These are phyloP conservation scores for Mycena haematopus DNA, from an alignment of 768 basidiomycete genomes.

Conservation along the genomic window DNA sequence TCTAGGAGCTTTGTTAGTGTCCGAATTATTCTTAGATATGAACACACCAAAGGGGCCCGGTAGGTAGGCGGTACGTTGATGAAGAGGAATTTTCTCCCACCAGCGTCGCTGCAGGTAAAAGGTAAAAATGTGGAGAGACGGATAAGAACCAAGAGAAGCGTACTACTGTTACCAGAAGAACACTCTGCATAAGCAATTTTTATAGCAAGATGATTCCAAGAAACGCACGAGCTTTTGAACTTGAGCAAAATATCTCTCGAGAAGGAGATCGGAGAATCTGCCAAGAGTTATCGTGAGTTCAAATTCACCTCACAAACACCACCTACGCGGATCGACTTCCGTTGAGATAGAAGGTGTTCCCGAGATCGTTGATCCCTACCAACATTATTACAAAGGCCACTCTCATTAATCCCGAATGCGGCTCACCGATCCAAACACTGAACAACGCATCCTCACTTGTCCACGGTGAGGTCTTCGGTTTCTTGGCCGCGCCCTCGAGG, in stretches of 20 bases:
- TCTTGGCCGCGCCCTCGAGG: slow-evolving; percentile 49
- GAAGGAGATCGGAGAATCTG: slow-evolving; percentile 56
- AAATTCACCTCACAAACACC: not conserved
- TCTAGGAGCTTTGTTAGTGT: slow-evolving; percentile 39
- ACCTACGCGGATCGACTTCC: slow-evolving; percentile 58
- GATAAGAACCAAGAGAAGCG: not conserved
- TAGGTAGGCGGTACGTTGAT: slow-evolving; percentile 49
- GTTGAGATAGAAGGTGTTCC: slow-evolving; percentile 54
- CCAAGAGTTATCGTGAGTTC: not conserved
- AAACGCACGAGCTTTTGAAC: slow-evolving; percentile 53
- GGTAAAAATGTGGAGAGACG: not conserved
- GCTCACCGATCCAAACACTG: slow-evolving; percentile 61
- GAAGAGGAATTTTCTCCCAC: slow-evolving; percentile 64
- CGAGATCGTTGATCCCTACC: slow-evolving; percentile 67
- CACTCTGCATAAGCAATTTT: no score
- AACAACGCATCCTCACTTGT: slow-evolving; percentile 62
- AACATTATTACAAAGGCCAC: not conserved
- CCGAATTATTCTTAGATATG: not conserved
- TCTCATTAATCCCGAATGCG: not conserved
- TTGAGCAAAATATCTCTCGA: slow-evolving; percentile 56
- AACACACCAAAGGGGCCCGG: slow-evolving; percentile 49
- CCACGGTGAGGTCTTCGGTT: slow-evolving; percentile 62
- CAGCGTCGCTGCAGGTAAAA: slow-evolving; percentile 45
- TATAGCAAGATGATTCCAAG: not conserved
- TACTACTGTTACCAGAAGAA: slow-evolving; percentile 37